Evolutionary conservation across 2,329 filamentous ascomycete species (phyloP).

Genomic region (Colletotrichum phormii): DNA sequence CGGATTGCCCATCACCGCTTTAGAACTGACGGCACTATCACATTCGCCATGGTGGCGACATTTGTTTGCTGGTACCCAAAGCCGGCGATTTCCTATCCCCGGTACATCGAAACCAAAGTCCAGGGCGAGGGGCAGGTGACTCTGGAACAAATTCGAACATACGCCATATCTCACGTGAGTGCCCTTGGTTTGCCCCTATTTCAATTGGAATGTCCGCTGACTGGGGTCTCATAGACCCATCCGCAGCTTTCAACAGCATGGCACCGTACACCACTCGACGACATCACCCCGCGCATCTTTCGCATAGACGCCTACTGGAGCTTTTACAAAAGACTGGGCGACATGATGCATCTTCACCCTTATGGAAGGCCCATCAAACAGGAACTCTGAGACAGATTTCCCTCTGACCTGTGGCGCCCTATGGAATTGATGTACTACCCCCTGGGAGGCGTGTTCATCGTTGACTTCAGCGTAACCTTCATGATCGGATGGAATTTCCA

Average conservation of each 20-base stretch:
- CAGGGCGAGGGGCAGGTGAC: conserved; percentile 13
- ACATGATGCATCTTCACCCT: conserved; percentile 35
- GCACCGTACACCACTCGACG: conserved; percentile 48
- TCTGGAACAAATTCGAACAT: conserved; percentile 22
- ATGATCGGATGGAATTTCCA: conserved; percentile 43
- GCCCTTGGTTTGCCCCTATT: neutral
- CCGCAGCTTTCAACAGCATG: conserved; percentile 38
- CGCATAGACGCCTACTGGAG: conserved; percentile 40
- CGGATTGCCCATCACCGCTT: conserved; percentile 41
- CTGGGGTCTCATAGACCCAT: conserved; percentile 40
- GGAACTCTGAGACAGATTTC: conserved; percentile 41
- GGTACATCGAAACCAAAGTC: conserved; percentile 28
- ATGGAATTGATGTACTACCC: conserved; percentile 21
- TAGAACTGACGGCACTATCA: conserved; percentile 43
- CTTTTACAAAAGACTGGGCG: conserved; percentile 38
- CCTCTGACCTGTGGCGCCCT: conserved; percentile 39
- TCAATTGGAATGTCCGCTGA: neutral
- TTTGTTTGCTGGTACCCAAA: conserved; percentile 40
- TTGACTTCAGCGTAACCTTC: conserved; percentile 37
- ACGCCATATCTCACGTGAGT: conserved; percentile 24
- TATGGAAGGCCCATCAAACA: conserved; percentile 37
- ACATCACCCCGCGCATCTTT: conserved; percentile 40
- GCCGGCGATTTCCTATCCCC: conserved; percentile 33
- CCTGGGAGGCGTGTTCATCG: conserved; percentile 28
- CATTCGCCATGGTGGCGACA: conserved; percentile 40